Evolutionary conservation across 1,139 yeast species (phyloP).

Genomic region (Debaryomycetaceae sp.): DNA sequence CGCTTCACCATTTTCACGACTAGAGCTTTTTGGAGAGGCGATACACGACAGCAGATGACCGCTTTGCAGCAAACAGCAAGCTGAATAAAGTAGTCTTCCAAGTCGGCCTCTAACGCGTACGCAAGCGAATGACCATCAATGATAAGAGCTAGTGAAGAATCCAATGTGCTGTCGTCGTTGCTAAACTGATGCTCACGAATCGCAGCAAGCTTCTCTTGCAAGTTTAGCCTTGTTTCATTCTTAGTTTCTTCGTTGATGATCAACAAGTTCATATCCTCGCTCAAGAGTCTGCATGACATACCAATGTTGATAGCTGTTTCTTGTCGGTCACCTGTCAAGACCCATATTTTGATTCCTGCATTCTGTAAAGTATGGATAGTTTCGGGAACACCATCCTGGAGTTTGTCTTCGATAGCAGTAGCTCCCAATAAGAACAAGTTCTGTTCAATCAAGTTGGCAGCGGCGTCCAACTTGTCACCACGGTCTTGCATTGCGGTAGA

Average conservation of each 20-base stretch:
- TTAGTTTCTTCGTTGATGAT: constrained; percentile 79
- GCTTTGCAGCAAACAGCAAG: constrained; percentile 87
- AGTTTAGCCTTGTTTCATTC: constrained; percentile 61
- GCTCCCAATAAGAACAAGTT: constrained; percentile 83
- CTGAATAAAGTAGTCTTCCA: constrained; percentile 70
- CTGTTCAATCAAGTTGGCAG: constrained; percentile 66
- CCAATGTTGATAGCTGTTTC: constrained; percentile 99
- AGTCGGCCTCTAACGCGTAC: constrained; percentile 70
- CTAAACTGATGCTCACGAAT: constrained; percentile 58
- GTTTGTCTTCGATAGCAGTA: constrained; percentile 94
- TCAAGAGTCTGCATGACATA: constrained; percentile 86
- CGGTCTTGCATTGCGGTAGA: constrained; percentile 73
- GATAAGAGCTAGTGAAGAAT: constrained; percentile 69
- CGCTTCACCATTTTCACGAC: constrained; percentile 83
- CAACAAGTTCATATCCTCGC: constrained; percentile 92
- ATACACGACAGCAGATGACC: constrained; percentile 90
- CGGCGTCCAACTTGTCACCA: constrained; percentile 59
- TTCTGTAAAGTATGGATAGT: constrained; percentile 89
- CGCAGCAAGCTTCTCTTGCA: constrained; percentile 67
- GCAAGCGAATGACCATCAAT: constrained; percentile 90
- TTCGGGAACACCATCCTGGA: constrained; percentile 98
- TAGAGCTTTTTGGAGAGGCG: constrained; percentile 93
- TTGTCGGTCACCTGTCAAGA: constrained; percentile 94
- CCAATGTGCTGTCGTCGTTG: constrained; percentile 46
- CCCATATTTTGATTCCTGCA: constrained; percentile 97